These are phyloP conservation scores for Zoysia matrella DNA, from an alignment of 202 grass and related monocot species.

Conservation along the genomic window DNA sequence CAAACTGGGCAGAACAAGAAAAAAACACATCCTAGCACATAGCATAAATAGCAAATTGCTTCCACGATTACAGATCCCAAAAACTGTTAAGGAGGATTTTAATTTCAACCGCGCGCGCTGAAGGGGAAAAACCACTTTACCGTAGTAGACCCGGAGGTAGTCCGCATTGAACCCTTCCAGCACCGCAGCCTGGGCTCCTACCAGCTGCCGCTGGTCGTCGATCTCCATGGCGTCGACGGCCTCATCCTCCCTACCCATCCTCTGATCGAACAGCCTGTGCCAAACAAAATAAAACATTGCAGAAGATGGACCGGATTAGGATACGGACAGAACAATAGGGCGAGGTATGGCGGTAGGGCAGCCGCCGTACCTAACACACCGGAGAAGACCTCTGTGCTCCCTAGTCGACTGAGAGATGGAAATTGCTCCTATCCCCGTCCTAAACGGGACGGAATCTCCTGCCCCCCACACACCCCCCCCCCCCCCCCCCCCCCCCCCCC, in stretches of 20 bases:
- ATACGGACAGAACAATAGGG: too few relatives aligned
- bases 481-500: too few relatives aligned
- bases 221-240: constrained; percentile 64
- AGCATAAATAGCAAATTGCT: constrained; percentile 7
- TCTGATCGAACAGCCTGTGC: neutral
- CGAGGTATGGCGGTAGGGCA: too few relatives aligned
- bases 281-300: neutral
- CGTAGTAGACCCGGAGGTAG: constrained; percentile 75
- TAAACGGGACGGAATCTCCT: too few relatives aligned
- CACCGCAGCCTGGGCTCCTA: constrained; percentile 11
- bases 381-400: too few relatives aligned
- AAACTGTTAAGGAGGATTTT: neutral
- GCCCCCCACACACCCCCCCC: too few relatives aligned
- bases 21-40: neutral
- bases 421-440: too few relatives aligned
- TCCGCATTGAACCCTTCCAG: constrained; percentile 55
- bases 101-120: neutral
- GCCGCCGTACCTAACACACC: too few relatives aligned
- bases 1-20: neutral
- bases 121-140: constrained; percentile 41
- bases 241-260: constrained; percentile 50
- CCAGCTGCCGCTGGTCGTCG: constrained; percentile 26
- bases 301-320: neutral
- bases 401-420: too few relatives aligned
- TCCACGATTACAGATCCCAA: neutral